Evolutionary conservation across 306 rosid species (phyloP), one percentile per base, ranked within the genome.

Genomic region (Spatholobus suberectus): DNA sequence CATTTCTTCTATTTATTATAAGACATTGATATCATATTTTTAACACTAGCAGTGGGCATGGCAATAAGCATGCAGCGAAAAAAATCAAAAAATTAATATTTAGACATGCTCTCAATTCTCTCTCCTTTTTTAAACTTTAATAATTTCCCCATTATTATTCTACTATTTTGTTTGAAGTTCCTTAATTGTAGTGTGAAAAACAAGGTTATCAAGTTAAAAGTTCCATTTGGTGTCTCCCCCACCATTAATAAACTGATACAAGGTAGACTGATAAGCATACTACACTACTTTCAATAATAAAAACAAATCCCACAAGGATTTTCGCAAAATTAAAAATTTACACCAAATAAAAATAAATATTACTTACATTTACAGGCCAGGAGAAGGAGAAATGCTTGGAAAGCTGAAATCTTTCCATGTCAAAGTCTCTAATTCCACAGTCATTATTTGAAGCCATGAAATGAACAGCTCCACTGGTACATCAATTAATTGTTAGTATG

Each of bases 361-460:
- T 38, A 73, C 94, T 87, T 63, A 91, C 96, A 86, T 93, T 93
- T 68, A 93, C 93, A 4, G 96, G 96, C 97, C 96, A 91, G 21
- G 93, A 84, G 78, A 86, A 93, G 59, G 78, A 52, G 82, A 91
- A 91, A 83, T 90, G 91, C 86, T 88, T 93, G 52, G 92, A 73
- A 82, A 90, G 97, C 80, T 89, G 91, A 86, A 93, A 93, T 79
- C 86, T 93, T 90, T 91, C 96, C 92, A 90, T 89, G 82, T 93
- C 97, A 27, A 90, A 93, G 81, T 91, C 96, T 80, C 97, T 80
- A 62, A 91, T 89, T 82, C 93, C 96, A 72, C 86, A 85, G 68
- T 93, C 97, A 87, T 93, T 93, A 85, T 89, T 93, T 55, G 94
- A 90, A 59, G 96, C 96, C 82, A 91, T 93, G 89, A 93, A 93